phyloP scores from a whole-genome alignment of 495 filamentous ascomycete genomes.

The Hyaloscypha finlandica region DNA sequence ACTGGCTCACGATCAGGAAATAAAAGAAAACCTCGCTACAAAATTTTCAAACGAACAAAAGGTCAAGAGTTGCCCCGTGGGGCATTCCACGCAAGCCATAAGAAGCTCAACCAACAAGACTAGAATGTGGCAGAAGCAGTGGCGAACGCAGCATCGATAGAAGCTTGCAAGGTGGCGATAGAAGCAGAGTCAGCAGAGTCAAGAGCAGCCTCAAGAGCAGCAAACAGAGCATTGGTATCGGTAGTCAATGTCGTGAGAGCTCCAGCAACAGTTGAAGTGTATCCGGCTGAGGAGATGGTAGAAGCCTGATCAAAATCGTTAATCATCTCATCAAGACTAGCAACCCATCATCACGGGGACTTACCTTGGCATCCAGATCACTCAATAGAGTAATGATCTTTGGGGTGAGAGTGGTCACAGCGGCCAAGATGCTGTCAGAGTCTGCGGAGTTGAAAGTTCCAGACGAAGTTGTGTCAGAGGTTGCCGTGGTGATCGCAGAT shows the following conservation, averaged over 20 bases:
- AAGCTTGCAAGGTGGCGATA: background rate
- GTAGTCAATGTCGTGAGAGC: background rate
- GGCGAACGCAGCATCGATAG: background rate
- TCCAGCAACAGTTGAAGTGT: constrained; percentile 2
- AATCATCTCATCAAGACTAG: background rate
- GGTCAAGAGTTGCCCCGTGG: no score
- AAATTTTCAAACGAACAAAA: no score
- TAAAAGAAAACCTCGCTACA: no score
- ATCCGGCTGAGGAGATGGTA: constrained; percentile 5
- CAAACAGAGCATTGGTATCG: constrained; percentile 10
- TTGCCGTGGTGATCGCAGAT: background rate
- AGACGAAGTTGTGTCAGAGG: constrained; percentile 13
- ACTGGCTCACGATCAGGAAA: no score
- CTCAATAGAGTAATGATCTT: constrained; percentile 4
- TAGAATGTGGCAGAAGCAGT: background rate
- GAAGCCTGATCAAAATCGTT: background rate
- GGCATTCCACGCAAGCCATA: background rate
- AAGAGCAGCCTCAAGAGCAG: constrained; percentile 3
- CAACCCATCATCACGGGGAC: background rate
- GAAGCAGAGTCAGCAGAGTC: constrained; percentile 9
- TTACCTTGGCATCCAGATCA: constrained; percentile 21
- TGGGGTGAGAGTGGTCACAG: constrained; percentile 12
- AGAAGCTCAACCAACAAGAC: background rate
- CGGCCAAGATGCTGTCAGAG: constrained; percentile 3
- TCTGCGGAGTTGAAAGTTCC: constrained; percentile 9